Percentiles rank a stretch among this genome's conserved stretches.
phyloP scores from a whole-genome alignment of 2,329 filamentous ascomycete genomes.

The Tolypocladium album region DNA sequence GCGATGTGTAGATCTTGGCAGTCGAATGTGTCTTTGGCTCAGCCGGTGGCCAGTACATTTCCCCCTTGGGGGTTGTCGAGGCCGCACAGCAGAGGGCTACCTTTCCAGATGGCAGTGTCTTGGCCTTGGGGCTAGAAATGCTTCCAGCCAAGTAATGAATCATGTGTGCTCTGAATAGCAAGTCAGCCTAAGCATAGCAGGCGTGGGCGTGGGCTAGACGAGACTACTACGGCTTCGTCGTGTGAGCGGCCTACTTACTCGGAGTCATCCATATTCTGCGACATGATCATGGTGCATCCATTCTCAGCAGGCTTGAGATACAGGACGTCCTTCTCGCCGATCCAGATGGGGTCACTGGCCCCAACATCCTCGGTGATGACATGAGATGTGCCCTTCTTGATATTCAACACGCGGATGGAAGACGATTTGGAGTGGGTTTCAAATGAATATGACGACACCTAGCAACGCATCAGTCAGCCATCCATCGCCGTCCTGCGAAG shows the following conservation, averaged over 20 bases:
- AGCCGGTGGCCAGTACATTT: conserved; percentile 54
- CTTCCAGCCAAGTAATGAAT: conserved; percentile 38
- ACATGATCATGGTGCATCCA: conserved; percentile 34
- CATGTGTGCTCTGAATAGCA: conserved; percentile 25
- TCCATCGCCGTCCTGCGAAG: neutral
- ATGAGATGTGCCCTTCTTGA: conserved; percentile 53
- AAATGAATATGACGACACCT: conserved; percentile 71
- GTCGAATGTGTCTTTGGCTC: conserved; percentile 50
- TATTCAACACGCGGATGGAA: conserved; percentile 62
- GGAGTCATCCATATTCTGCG: conserved; percentile 23
- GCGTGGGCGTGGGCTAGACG: neutral
- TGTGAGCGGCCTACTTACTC: conserved; percentile 22
- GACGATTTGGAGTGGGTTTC: conserved; percentile 56
- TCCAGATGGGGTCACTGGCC: conserved; percentile 66
- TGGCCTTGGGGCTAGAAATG: conserved; percentile 49
- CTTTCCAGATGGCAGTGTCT: conserved; percentile 35
- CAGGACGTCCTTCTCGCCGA: conserved; percentile 53
- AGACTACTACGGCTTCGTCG: neutral
- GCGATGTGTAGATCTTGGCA: conserved; percentile 60
- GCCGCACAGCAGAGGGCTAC: conserved; percentile 50
- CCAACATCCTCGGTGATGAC: conserved; percentile 53
- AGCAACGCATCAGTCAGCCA: conserved; percentile 3
- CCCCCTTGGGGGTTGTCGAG: conserved; percentile 55
- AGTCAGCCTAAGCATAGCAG: neutral
- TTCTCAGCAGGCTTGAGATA: conserved; percentile 41